Conservation (phyloP, 163 green algal species). For the Chlamydomonas reinhardtii region DNA sequence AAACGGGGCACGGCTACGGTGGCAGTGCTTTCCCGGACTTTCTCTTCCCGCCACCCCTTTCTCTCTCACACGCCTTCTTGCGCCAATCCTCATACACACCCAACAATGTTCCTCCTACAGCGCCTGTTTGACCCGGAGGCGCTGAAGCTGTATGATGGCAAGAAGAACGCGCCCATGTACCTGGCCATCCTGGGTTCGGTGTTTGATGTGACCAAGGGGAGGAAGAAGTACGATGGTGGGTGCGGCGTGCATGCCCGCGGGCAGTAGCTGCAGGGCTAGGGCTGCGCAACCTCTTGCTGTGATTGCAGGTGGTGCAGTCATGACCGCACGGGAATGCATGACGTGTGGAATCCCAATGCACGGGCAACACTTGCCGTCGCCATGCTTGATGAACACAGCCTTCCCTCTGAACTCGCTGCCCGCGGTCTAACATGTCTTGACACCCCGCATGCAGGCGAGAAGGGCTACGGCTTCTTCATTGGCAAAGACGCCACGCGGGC, state of each 20-base stretch:
- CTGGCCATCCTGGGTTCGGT: constrained; percentile 66
- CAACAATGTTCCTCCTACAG: constrained; percentile 31
- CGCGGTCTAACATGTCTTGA: too few relatives aligned
- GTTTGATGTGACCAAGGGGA: constrained; percentile 65
- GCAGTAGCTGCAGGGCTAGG: background rate
- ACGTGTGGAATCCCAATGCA: too few relatives aligned
- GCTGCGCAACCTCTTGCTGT: too few relatives aligned
- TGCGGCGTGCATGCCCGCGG: too few relatives aligned
- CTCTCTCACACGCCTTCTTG: too few relatives aligned
- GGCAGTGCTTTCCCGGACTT: background rate
- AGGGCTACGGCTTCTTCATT: constrained; percentile 72
- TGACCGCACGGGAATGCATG: too few relatives aligned
- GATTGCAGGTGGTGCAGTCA: too few relatives aligned
- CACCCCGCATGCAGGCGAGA: constrained; percentile 56
- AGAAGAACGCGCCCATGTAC: constrained; percentile 47
- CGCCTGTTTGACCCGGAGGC: constrained; percentile 49
- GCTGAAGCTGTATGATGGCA: constrained; percentile 51
- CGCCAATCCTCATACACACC: too few relatives aligned
- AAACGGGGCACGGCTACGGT: too few relatives aligned
- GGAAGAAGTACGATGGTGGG: constrained; percentile 58
- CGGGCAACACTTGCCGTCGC: too few relatives aligned
- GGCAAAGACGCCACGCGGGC: constrained; percentile 66
- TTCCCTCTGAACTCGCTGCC: too few relatives aligned
- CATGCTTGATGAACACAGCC: too few relatives aligned
- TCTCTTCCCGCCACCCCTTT: background rate